Percentiles rank a stretch among this genome's conserved stretches.
Conservation (phyloP, 352 stramenopile species). For the Globisporangium apiculatum region DNA sequence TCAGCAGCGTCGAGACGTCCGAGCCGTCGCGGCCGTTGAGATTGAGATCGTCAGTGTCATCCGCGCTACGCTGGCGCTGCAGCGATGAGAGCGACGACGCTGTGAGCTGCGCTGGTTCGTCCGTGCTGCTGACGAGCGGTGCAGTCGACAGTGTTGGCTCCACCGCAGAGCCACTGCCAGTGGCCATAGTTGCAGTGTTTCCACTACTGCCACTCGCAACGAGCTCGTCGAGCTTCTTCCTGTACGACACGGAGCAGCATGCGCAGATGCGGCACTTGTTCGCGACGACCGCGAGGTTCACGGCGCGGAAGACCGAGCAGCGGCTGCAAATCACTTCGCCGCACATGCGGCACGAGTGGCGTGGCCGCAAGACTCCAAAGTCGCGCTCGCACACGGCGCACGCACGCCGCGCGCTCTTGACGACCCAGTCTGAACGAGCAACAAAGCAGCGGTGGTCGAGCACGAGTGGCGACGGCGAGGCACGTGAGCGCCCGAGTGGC, state of each 20-base stretch:
- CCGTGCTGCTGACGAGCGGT: background rate
- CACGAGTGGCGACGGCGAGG: constrained; percentile 22
- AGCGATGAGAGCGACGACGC: constrained; percentile 3
- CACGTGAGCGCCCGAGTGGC: background rate
- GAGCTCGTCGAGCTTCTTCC: constrained; percentile 25
- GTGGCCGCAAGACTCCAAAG: constrained; percentile 62
- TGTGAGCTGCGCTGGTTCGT: background rate
- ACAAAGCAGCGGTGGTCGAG: constrained; percentile 67
- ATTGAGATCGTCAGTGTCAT: background rate
- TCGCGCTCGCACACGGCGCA: constrained; percentile 68
- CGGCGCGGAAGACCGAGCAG: constrained; percentile 64
- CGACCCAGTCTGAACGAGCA: constrained; percentile 41
- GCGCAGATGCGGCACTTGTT: constrained; percentile 67
- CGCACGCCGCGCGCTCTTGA: constrained; percentile 31
- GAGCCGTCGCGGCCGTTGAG: constrained; percentile 14
- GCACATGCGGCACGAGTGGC: constrained; percentile 78
- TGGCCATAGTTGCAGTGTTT: too few relatives aligned
- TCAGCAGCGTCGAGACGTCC: constrained; percentile 29
- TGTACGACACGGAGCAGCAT: constrained; percentile 62
- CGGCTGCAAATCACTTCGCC: constrained; percentile 71
- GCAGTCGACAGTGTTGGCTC: too few relatives aligned
- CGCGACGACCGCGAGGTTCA: constrained; percentile 50
- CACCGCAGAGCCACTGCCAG: too few relatives aligned
- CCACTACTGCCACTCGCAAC: background rate
- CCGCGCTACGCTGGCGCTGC: background rate